phyloP scores from a whole-genome alignment of 1,284 basidiomycete species.

The Papiliotrema laurentii region DNA sequence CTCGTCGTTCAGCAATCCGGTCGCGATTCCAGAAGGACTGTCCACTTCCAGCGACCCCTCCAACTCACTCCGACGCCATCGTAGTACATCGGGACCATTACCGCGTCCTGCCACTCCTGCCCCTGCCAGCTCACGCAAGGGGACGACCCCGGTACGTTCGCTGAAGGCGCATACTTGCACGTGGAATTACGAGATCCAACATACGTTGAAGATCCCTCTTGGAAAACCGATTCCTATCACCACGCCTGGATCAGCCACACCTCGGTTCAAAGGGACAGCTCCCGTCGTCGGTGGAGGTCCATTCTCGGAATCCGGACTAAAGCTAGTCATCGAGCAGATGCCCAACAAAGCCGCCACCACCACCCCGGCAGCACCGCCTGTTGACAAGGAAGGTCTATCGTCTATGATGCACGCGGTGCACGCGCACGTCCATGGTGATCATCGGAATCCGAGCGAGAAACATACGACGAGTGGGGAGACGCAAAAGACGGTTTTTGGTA shows the following conservation, averaged over 20 bases:
- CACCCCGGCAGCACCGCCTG: not conserved
- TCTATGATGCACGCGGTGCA: slow-evolving; percentile 3
- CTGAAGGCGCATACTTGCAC: slow-evolving; percentile 32
- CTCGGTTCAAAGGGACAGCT: not conserved
- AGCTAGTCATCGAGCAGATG: slow-evolving; percentile 30
- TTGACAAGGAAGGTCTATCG: slow-evolving; percentile 5
- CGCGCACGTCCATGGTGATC: not conserved
- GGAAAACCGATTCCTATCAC: slow-evolving; percentile 19
- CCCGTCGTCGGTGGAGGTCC: slow-evolving; percentile 39
- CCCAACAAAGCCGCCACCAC: slow-evolving; percentile 5
- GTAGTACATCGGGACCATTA: not conserved
- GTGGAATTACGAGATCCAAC: slow-evolving; percentile 41
- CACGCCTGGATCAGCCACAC: not conserved
- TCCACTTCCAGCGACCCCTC: no score
- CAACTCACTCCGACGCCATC: not conserved
- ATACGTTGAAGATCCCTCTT: slow-evolving; percentile 35
- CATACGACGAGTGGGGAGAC: slow-evolving; percentile 8
- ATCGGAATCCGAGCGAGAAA: slow-evolving; percentile 7
- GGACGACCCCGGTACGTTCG: slow-evolving; percentile 25
- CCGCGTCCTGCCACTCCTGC: not conserved
- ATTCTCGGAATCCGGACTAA: slow-evolving; percentile 33
- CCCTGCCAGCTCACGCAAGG: slow-evolving; percentile 20
- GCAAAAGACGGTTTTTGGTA: slow-evolving; percentile 27
- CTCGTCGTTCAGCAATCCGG: not conserved
- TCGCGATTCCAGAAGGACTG: not conserved